Base-by-base conservation (phyloP, 2,329 filamentous ascomycete species). In the Colletotrichum tropicicola region DNA sequence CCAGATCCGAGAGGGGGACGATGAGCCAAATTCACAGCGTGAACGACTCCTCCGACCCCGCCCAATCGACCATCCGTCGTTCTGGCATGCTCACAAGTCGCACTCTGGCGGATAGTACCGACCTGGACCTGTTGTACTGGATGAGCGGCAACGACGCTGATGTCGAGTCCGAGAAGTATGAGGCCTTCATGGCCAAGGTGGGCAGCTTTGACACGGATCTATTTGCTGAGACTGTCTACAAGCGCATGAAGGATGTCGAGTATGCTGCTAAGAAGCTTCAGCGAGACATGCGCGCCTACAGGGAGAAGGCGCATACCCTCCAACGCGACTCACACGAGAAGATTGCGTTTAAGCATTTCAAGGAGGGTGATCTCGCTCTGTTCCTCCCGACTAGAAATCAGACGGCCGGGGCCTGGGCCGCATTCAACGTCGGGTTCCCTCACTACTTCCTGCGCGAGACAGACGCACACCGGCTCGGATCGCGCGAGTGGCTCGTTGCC, bases 371-470 rank as follows among this genome's bases (percentile, higher is more conserved):
- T 73, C 85, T 99, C 13, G 96, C 95, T 12, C 79, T 99, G 2
- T 99, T 99, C 81, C 81, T 99, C 41, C 96, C 96, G 0, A 99
- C 96, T 0, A 87, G 95, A 35, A 98, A 98, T 74, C 94, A 98
- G 78, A 92, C 92, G 37, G 96, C 94, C 5, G 92, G 95, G 15
- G 95, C 96, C 1, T 99, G 96, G 96, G 96, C 96, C 5, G 96
- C 96, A 1, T 99, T 99, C 85, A 99, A 99, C 72, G 92, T 99
- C 30, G 95, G 94, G 1, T 97, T 95, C 65, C 96, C 96, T 8
- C 96, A 99, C 76, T 98, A 96, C 80, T 99, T 99, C 80, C 85
- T 99, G 3, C 92, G 94, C 35, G 96, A 99, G 77, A 92, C 97
- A 75, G 95, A 98, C 71, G 86, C 86, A 1, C 97, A 99, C 78